Evolutionary conservation across 148 eudicot species (phyloP).

Genomic region (Suaeda aralocaspica): DNA sequence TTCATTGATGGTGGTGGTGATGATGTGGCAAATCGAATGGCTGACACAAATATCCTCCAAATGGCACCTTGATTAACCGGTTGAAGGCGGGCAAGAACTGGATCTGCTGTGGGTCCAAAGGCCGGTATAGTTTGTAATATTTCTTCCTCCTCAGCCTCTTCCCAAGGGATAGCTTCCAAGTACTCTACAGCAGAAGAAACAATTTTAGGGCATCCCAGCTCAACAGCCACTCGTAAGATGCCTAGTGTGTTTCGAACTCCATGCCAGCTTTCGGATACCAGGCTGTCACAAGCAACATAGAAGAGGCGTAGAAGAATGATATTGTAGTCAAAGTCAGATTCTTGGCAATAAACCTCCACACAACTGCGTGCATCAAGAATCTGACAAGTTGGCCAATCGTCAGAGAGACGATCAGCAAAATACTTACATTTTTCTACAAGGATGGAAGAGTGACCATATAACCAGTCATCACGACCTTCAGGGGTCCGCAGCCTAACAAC

Average conservation of each 20-base stretch:
- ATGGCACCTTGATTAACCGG: conserved; percentile 52
- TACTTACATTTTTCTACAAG: conserved; percentile 72
- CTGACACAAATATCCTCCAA: conserved; percentile 54
- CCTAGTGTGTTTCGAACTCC: conserved; percentile 78
- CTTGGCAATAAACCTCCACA: conserved; percentile 80
- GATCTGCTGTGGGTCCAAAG: conserved; percentile 57
- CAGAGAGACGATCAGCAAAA: conserved; percentile 88
- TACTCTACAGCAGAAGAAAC: conserved; percentile 61
- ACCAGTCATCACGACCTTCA: conserved; percentile 83
- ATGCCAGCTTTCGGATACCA: conserved; percentile 43
- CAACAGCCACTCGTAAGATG: conserved; percentile 59
- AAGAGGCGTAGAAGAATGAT: conserved; percentile 65
- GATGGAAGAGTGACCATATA: conserved; percentile 79
- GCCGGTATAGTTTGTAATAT: conserved; percentile 55
- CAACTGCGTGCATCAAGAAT: conserved; percentile 90
- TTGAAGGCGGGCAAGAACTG: conserved; percentile 71
- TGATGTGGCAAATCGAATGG: conserved; percentile 66
- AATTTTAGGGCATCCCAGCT: conserved; percentile 67
- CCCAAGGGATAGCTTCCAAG: conserved; percentile 93
- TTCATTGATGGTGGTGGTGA: conserved; percentile 47
- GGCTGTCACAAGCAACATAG: conserved; percentile 36
- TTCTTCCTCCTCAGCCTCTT: conserved; percentile 87
- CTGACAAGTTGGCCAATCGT: conserved; percentile 91
- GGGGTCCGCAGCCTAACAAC: conserved; percentile 76
- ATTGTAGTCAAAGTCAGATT: conserved; percentile 62